Base-by-base conservation (phyloP, 2,329 filamentous ascomycete species). In the Ascosphaera apis region DNA sequence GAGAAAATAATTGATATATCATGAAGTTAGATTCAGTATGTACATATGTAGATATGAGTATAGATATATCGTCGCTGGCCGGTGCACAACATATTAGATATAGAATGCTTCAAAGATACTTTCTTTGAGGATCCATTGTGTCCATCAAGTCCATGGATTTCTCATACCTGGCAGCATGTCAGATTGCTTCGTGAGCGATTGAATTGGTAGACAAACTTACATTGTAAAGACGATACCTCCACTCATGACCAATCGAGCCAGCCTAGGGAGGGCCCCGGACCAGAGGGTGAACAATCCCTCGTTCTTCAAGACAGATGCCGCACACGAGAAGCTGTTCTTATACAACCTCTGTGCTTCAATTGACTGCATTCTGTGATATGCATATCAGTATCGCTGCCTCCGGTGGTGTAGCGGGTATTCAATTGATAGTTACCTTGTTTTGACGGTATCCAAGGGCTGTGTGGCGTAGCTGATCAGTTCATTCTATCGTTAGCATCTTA, bases 221-320 rank as follows among this genome's bases (percentile, higher is more conserved):
- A 95, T 91, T 15, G 88, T 91, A 51, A 98, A 98, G 30, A 98
- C 88, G 49, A 98, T 92, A 13, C 88, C 88, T 38, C 88, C 88
- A 49, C 83, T 93, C 55, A 95, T 56, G 31, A 93, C 78, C 45
- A 98, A 54, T 39, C 88, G 66, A 16, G 73, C 86, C 48, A 98
- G 56, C 37, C 88, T 66, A 1, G 88, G 88, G 45, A 95, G 51
- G 15, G 88, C 86, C 17, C 88, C 88, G 45, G 80, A 86, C 88
- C 88, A 98, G 44, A 95, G 79, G 1, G 84, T 92, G 30, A 86
- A 53, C 9, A 95, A 38, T 2, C 88, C 86, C 57, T 98, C 88
- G 36, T 93, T 73, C 56, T 72, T 79, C 54, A 88, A 77, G 44
- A 98, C 91, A 48, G 75, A 66, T 8, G 68, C 65, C 0, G 78